phyloP scores from a whole-genome alignment of 306 rosid species.

The Mimosa pudica region DNA sequence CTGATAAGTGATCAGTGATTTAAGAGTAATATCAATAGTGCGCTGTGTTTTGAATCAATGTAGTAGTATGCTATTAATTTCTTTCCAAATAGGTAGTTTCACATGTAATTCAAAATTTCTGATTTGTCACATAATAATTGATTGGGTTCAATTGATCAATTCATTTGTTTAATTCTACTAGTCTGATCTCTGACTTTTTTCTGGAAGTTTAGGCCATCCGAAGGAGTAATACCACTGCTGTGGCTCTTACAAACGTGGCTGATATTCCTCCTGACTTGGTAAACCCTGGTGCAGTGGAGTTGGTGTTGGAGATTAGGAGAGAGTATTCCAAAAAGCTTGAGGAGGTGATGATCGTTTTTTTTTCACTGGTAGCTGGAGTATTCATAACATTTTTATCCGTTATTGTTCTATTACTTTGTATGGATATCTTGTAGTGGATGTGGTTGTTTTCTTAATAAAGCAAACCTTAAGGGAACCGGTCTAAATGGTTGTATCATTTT shows the following conservation, averaged over 20 bases:
- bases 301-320: slow-evolving; percentile 72
- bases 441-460: slow-evolving; percentile 22
- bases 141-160: slow-evolving; percentile 9
- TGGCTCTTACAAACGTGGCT: slow-evolving; percentile 44
- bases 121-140: slow-evolving; percentile 11
- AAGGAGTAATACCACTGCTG: slow-evolving; percentile 50
- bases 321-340: slow-evolving; percentile 84
- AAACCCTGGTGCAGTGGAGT: slow-evolving; percentile 75
- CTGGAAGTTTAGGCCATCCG: slow-evolving; percentile 60
- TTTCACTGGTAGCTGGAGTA: slow-evolving; percentile 29
- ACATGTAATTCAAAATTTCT: background rate
- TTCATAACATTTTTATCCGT: slow-evolving; percentile 8
- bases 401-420: slow-evolving; percentile 13
- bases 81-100: slow-evolving; percentile 26
- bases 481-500: background rate
- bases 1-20: no score
- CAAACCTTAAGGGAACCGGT: slow-evolving; percentile 4
- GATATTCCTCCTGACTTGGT: slow-evolving; percentile 80
- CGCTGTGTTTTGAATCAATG: no score
- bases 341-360: slow-evolving; percentile 55
- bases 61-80: background rate
- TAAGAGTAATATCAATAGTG: background rate
- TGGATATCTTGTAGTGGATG: slow-evolving; percentile 22
- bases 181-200: slow-evolving; percentile 16
- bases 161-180: background rate